Evolutionary conservation across 2,329 filamentous ascomycete species (phyloP).

Genomic region (Thelonectria olida): DNA sequence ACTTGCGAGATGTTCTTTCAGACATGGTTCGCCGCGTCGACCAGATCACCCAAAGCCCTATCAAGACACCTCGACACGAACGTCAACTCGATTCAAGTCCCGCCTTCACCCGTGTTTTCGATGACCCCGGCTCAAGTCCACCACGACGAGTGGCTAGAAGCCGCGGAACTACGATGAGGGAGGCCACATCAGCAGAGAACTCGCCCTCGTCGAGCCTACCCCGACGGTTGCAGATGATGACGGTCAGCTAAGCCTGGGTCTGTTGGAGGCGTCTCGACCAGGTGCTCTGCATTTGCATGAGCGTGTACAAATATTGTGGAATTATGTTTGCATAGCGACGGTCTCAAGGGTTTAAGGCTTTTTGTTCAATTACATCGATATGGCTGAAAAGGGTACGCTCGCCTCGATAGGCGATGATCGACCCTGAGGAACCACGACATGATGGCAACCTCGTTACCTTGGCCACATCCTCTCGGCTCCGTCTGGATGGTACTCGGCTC

Average conservation of each 20-base stretch:
- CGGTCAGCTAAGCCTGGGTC: constrained; percentile 57
- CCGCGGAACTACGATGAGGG: constrained; percentile 62
- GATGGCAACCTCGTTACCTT: neutral
- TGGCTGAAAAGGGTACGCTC: constrained; percentile 19
- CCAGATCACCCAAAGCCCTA: constrained; percentile 65
- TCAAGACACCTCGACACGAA: constrained; percentile 57
- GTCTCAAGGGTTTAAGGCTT: constrained; percentile 35
- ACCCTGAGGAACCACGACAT: constrained; percentile 16
- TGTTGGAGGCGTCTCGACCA: neutral
- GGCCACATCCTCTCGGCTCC: constrained; percentile 16
- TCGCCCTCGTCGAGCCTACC: constrained; percentile 61
- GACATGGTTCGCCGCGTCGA: constrained; percentile 69
- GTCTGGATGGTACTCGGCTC: constrained; percentile 17
- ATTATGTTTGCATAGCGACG: constrained; percentile 51
- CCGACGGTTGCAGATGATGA: constrained; percentile 71
- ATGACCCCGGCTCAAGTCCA: constrained; percentile 67
- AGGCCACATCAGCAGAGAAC: constrained; percentile 59
- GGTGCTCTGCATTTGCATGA: constrained; percentile 30
- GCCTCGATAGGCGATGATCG: constrained; percentile 18
- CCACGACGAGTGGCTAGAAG: constrained; percentile 60
- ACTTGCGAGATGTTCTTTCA: constrained; percentile 66
- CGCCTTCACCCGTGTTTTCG: constrained; percentile 74
- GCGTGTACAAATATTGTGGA: constrained; percentile 45
- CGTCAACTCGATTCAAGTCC: constrained; percentile 65
- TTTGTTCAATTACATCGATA: constrained; percentile 28